Percentiles rank a stretch among this genome's conserved stretches.
These are phyloP conservation scores for Aechmea fasciata DNA, from an alignment of 176 grass and related monocot species.

Conservation along the genomic window DNA sequence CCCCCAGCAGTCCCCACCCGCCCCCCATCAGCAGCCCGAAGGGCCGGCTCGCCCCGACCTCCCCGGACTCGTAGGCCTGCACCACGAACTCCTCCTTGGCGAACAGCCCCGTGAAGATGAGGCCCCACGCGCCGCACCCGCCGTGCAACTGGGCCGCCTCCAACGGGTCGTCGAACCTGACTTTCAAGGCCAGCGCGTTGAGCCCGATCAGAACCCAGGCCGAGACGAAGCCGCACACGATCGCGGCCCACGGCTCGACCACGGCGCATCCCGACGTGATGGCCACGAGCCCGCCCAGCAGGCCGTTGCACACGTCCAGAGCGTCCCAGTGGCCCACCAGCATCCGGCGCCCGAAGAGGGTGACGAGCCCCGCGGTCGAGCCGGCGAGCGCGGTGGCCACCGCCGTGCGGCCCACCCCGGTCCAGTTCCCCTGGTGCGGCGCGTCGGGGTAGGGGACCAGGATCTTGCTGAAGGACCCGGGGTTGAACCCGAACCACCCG, in stretches of 20 bases:
- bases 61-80: slow-evolving; percentile 20
- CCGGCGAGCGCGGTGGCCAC: slow-evolving; percentile 13
- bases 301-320: slow-evolving; percentile 16
- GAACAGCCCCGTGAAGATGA: slow-evolving; percentile 22
- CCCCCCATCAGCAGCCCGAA: slow-evolving; percentile 37
- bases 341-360: slow-evolving; percentile 10
- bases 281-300: slow-evolving; percentile 17
- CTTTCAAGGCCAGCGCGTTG: slow-evolving; percentile 10
- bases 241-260: slow-evolving; percentile 22
- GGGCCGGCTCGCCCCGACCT: slow-evolving; percentile 3
- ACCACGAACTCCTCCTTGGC: slow-evolving; percentile 18
- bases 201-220: slow-evolving; percentile 22
- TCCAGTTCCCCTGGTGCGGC: slow-evolving; percentile 22
- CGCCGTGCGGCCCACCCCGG: slow-evolving; percentile 18
- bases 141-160: slow-evolving; percentile 25
- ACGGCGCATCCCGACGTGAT: slow-evolving; percentile 23
- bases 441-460: slow-evolving; percentile 19
- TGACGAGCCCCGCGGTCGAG: slow-evolving; percentile 12
- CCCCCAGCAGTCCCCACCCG: slow-evolving; percentile 22
- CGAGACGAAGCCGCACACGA: slow-evolving; percentile 14
- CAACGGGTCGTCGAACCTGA: slow-evolving; percentile 20
- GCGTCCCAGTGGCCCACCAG: slow-evolving; percentile 22
- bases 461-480: slow-evolving; percentile 24
- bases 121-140: slow-evolving; percentile 21
- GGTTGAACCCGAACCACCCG: slow-evolving; percentile 29